These are phyloP conservation scores for Cadophora luteo-olivacea DNA, from an alignment of 2,329 filamentous ascomycete genomes.

Conservation along the genomic window DNA sequence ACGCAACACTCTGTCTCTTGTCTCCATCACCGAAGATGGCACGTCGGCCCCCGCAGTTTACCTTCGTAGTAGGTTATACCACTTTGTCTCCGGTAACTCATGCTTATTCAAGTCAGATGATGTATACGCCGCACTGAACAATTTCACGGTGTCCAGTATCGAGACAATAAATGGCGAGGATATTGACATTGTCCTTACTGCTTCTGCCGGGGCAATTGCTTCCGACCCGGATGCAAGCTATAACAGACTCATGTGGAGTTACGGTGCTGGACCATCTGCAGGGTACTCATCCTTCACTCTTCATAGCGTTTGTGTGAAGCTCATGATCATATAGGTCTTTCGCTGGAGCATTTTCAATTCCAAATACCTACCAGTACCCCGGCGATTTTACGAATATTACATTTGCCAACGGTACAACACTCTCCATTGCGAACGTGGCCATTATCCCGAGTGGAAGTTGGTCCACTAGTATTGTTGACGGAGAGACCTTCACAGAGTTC, in stretches of 20 bases:
- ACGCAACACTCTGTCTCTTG: too few species aligned
- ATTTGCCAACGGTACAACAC: slow-evolving; percentile 22
- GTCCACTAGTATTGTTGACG: slow-evolving; percentile 19
- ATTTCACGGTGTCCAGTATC: neutral
- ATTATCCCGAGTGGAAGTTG: slow-evolving; percentile 7
- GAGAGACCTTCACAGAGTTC: slow-evolving; percentile 19
- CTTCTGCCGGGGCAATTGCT: neutral
- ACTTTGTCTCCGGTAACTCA: too few species aligned
- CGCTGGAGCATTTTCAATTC: neutral
- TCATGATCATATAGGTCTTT: neutral
- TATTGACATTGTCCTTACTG: neutral
- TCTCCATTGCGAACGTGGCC: slow-evolving; percentile 14
- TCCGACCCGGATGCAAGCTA: slow-evolving; percentile 22
- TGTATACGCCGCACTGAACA: neutral
- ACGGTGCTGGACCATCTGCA: neutral
- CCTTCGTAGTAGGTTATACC: neutral
- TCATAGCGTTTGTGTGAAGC: neutral
- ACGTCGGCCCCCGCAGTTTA: slow-evolving; percentile 13
- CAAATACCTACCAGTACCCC: slow-evolving; percentile 15
- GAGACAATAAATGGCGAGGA: slow-evolving; percentile 16
- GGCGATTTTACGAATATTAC: slow-evolving; percentile 23
- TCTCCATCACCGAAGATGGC: slow-evolving; percentile 23
- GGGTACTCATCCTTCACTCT: slow-evolving; percentile 12
- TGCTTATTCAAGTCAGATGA: slow-evolving; percentile 2
- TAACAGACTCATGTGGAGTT: slow-evolving; percentile 14